phyloP scores from a whole-genome alignment of 208 protist genomes.

The Wallacemonas rigidus region DNA sequence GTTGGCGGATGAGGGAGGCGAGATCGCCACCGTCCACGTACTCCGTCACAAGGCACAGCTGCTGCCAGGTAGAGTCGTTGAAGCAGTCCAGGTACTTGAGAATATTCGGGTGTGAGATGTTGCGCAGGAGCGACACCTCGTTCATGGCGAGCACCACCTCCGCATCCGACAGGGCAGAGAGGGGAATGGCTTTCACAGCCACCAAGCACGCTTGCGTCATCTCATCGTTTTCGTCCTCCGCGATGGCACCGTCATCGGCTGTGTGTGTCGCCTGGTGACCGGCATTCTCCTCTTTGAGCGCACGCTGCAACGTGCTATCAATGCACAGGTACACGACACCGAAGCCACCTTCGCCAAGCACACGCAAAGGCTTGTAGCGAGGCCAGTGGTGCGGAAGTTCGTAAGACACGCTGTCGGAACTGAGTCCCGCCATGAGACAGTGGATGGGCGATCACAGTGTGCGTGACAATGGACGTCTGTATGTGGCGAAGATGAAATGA shows the following conservation, averaged over 20 bases:
- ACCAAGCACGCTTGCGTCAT: conserved; percentile 36
- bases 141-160: conserved; percentile 76
- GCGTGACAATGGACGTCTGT: background rate
- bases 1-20: conserved; percentile 27
- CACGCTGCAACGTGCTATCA: conserved; percentile 32
- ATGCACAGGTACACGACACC: conserved; percentile 81
- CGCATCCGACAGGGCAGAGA: conserved; percentile 51
- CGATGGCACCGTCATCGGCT: background rate
- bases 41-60: conserved; percentile 85
- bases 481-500: background rate
- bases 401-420: background rate
- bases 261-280: background rate
- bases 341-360: conserved; percentile 70
- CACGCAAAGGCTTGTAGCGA: conserved; percentile 47
- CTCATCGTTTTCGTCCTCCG: conserved; percentile 10
- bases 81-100: conserved; percentile 87
- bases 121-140: conserved; percentile 75
- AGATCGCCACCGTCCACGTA: conserved; percentile 87
- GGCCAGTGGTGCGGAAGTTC: conserved; percentile 40
- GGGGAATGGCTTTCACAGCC: conserved; percentile 74
- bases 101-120: conserved; percentile 81
- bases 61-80: conserved; percentile 52
- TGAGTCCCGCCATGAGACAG: background rate
- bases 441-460: background rate
- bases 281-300: background rate